A percentile compares a stretch with the other conserved stretches of the same genome.
phyloP scores from a whole-genome alignment of 176 grass and related monocot species.

The Dendrocalamus sinicus region DNA sequence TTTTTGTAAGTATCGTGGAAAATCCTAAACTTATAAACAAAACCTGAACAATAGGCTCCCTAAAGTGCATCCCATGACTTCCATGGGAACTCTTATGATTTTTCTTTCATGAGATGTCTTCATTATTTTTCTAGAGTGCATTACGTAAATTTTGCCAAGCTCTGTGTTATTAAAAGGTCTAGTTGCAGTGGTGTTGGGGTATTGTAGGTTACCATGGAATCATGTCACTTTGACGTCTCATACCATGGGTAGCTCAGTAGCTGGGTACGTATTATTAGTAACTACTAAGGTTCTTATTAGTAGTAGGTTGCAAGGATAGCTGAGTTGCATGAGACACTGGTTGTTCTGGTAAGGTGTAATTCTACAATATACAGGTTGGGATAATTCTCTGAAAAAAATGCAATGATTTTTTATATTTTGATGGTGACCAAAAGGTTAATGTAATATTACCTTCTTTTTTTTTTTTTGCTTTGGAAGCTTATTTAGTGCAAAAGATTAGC shows the following conservation, averaged over 20 bases:
- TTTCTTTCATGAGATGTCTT: background rate
- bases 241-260: background rate
- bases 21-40: background rate
- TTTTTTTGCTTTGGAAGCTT: background rate
- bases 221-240: constrained; percentile 2
- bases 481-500: constrained; percentile 18
- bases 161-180: background rate
- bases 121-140: background rate
- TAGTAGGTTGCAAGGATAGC: constrained; percentile 27
- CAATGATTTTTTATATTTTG: background rate
- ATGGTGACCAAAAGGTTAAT: constrained; percentile 30
- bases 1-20: background rate
- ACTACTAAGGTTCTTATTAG: constrained; percentile 6
- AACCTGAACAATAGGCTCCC: background rate
- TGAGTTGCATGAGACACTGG: background rate
- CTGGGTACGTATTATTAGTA: constrained; percentile 19
- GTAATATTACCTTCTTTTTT: background rate
- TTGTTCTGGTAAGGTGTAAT: constrained; percentile 21
- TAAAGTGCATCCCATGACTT: background rate
- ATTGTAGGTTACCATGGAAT: background rate
- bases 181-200: background rate
- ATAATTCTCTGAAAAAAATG: background rate
- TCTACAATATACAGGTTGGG: background rate
- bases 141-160: background rate
- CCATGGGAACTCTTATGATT: background rate